phyloP scores from a whole-genome alignment of 1,139 yeast genomes.

The Taiozyma sp. region DNA sequence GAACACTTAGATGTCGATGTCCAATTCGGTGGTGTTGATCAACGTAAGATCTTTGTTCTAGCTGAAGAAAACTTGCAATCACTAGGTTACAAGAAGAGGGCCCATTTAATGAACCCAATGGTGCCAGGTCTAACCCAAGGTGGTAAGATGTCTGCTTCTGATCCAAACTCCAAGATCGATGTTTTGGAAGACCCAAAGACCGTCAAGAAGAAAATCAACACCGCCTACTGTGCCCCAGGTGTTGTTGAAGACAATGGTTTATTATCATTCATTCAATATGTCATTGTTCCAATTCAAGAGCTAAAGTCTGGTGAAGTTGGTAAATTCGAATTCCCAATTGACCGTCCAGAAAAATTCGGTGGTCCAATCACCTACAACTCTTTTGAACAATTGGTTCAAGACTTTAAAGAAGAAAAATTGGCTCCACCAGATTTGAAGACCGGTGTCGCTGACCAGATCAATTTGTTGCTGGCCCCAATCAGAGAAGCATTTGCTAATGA shows the following conservation, averaged over 20 bases:
- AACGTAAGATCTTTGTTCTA: conserved; percentile 93
- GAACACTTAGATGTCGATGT: conserved; percentile 85
- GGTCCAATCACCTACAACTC: conserved; percentile 77
- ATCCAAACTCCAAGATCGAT: conserved; percentile 96
- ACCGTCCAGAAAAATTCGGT: conserved; percentile 96
- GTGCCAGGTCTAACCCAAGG: conserved; percentile 97
- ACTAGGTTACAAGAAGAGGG: conserved; percentile 93
- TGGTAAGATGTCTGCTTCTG: conserved; percentile 98
- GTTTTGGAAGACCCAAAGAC: conserved; percentile 82
- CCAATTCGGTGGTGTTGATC: conserved; percentile 99
- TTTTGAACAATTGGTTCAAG: conserved; percentile 66
- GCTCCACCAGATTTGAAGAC: conserved; percentile 92
- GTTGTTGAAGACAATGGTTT: conserved; percentile 88
- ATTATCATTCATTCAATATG: conserved; percentile 78
- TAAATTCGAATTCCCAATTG: conserved; percentile 61
- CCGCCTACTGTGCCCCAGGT: conserved; percentile 97
- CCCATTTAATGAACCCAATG: conserved; percentile 98
- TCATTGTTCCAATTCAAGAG: conserved; percentile 82
- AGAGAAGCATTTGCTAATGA: conserved; percentile 60
- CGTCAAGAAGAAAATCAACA: conserved; percentile 84
- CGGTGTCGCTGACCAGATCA: conserved; percentile 85
- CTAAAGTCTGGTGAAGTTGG: conserved; percentile 50
- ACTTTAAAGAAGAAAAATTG: conserved; percentile 66
- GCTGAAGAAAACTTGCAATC: conserved; percentile 92
- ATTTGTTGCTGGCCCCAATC: conserved; percentile 77